phyloP scores from a whole-genome alignment of 371 early-diverging fungal species.

The Circinella minor region DNA sequence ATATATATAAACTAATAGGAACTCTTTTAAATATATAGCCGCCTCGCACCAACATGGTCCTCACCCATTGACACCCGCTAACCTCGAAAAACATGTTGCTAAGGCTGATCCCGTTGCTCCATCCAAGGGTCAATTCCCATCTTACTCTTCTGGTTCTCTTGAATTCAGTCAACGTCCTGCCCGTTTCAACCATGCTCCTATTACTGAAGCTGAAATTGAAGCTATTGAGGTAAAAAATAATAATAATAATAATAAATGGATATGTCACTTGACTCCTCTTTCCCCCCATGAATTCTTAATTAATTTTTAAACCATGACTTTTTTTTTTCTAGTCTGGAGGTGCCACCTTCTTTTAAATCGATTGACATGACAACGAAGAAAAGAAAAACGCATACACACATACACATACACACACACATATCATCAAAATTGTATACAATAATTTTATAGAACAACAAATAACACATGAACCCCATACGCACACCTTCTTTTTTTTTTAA shows the following conservation, averaged over 20 bases:
- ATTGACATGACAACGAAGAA: background rate
- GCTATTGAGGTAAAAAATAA: conserved; percentile 43
- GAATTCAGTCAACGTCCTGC: conserved; percentile 46
- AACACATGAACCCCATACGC: too few species aligned
- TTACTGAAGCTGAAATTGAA: conserved; percentile 54
- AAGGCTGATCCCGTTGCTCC: conserved; percentile 27
- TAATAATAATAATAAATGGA: too few species aligned
- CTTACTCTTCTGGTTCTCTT: conserved; percentile 20
- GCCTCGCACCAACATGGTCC: conserved; percentile 45
- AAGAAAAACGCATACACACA: background rate
- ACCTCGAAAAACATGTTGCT: conserved; percentile 53
- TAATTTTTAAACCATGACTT: background rate
- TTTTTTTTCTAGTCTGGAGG: conserved; percentile 37
- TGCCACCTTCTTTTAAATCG: conserved; percentile 22
- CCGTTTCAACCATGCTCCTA: conserved; percentile 39
- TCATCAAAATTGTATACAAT: too few species aligned
- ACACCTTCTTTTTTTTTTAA: too few species aligned
- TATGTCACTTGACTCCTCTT: too few species aligned
- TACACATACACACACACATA: too few species aligned
- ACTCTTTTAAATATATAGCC: conserved; percentile 21
- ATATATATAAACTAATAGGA: background rate
- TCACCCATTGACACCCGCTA: conserved; percentile 53
- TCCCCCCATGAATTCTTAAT: background rate
- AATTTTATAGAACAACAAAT: too few species aligned
- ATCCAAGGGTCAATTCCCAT: conserved; percentile 12